Evolutionary conservation across 495 filamentous ascomycete genomes (phyloP), one percentile per base, ranked within the genome.

Genomic region (Annulohypoxylon stygium): DNA sequence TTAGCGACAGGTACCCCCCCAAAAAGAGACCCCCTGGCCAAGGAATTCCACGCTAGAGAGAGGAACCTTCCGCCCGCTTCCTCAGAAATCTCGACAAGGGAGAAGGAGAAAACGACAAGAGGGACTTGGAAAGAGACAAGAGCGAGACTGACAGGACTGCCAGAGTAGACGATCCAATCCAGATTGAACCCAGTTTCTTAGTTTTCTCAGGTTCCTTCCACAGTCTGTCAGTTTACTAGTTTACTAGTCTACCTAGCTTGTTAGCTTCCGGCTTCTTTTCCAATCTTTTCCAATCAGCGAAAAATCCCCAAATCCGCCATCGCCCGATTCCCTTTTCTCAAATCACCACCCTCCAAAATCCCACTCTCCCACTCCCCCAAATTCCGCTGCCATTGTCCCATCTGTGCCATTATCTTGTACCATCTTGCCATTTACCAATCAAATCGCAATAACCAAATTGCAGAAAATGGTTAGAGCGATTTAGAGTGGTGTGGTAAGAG

Each of bases 241-340:
- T 23, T 23, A 23, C 20, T 23, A 23, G 20, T 23, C 20, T 23
- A 23, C 30, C 30, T 30, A 30, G 3, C 3, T 3, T 30, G 5
- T 6, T 30, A 30, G 39, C 4, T 43, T 14, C 39, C 12, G 4
- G 2, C 4, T 43, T 43, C 39, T 43, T 43, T 67, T 23, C 20
- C 20, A 23, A 23, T 23, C 20, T 23, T 23, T 72, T 72, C 71
- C 76, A 61, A 41, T 61, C 65, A 67, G 58, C 62, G 55, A 48
- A 70, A 69, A 70, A 69, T 65, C 58, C 53, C 36, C 58, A 14
- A 66, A 66, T 67, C 67, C 67, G 71, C 57, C 65, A 33, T 68
- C 65, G 33, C 45, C 57, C 65, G 51, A 26, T 54, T 54, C 30
- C 14, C 30, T 12, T 33, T 12, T 33, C 33, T 16, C 53, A 25